Evolutionary conservation across 192 early-diverging fungal genomes (phyloP).

Genomic region (Phlyctochytrium planicorne): DNA sequence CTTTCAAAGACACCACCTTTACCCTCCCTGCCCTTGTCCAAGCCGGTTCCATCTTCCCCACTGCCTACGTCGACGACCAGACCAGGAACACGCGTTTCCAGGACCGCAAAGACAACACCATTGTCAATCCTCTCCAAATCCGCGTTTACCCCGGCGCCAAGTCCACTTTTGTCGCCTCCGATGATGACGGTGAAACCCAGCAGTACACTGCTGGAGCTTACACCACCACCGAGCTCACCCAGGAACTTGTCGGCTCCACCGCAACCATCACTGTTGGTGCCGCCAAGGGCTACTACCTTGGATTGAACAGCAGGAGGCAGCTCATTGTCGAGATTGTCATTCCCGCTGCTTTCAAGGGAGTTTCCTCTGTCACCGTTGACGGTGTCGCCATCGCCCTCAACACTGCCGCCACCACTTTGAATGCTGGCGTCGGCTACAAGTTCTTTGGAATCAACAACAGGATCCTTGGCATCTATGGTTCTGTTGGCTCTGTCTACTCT

Average conservation of each 20-base stretch:
- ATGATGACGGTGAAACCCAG: slow-evolving; percentile 17
- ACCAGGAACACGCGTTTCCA: slow-evolving; percentile 14
- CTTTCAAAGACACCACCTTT: not conserved
- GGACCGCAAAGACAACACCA: not conserved
- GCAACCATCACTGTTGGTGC: not conserved
- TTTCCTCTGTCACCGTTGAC: not conserved
- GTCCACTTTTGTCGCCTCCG: slow-evolving; percentile 7
- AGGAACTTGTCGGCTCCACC: not conserved
- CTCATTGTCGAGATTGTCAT: not conserved
- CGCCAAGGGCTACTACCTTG: not conserved
- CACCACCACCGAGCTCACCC: slow-evolving; percentile 1
- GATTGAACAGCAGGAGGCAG: not conserved
- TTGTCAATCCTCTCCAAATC: not conserved
- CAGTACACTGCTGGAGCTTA: not conserved
- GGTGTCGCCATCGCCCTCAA: not conserved
- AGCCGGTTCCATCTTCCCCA: slow-evolving; percentile 13
- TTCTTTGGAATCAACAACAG: not conserved
- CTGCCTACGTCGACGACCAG: slow-evolving; percentile 15
- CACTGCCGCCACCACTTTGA: not conserved
- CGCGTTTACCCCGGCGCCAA: not conserved
- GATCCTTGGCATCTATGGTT: not conserved
- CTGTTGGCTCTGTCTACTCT: not conserved
- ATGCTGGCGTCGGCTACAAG: not conserved
- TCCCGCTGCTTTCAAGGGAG: not conserved
- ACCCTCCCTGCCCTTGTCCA: not conserved